phyloP scores from a whole-genome alignment of 2,329 filamentous ascomycete species.

The Fusarium concolor region DNA sequence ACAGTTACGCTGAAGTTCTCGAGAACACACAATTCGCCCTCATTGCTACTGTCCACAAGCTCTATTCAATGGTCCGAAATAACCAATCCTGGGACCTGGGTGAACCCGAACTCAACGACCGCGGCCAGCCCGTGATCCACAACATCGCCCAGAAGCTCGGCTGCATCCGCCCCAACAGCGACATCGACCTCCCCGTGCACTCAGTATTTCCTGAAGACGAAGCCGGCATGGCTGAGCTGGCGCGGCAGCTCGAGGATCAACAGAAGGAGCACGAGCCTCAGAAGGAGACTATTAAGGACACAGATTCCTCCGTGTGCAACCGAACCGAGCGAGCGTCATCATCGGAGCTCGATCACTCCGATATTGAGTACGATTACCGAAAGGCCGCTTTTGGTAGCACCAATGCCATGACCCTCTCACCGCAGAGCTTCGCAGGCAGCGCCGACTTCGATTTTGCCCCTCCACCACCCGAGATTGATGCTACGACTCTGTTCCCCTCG shows the following conservation, averaged over 20 bases:
- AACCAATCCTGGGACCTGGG: slow-evolving; percentile 69
- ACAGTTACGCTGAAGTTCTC: slow-evolving; percentile 71
- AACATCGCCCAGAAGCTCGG: slow-evolving; percentile 73
- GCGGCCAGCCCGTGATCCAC: slow-evolving; percentile 72
- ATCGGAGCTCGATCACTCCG: slow-evolving; percentile 66
- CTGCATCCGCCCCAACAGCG: slow-evolving; percentile 71
- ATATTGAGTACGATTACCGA: slow-evolving; percentile 67
- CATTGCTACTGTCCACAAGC: slow-evolving; percentile 73
- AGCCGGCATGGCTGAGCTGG: slow-evolving; percentile 67
- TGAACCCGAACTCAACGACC: slow-evolving; percentile 73
- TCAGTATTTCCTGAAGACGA: slow-evolving; percentile 72
- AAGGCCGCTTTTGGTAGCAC: slow-evolving; percentile 58
- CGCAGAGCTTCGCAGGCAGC: slow-evolving; percentile 61
- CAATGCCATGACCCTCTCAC: slow-evolving; percentile 63
- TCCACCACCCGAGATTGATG: slow-evolving; percentile 50
- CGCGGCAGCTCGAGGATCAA: slow-evolving; percentile 63
- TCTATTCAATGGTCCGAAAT: slow-evolving; percentile 72
- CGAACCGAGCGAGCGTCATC: slow-evolving; percentile 63
- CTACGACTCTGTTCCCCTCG: slow-evolving; percentile 51
- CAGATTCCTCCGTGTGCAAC: slow-evolving; percentile 40
- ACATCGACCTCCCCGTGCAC: slow-evolving; percentile 68
- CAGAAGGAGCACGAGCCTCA: slow-evolving; percentile 56
- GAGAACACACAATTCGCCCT: slow-evolving; percentile 74
- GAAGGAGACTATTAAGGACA: slow-evolving; percentile 45
- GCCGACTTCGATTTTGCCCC: slow-evolving; percentile 54